Conservation (phyloP, 345 rosid genomes). For the Moricandia moricandioides region DNA sequence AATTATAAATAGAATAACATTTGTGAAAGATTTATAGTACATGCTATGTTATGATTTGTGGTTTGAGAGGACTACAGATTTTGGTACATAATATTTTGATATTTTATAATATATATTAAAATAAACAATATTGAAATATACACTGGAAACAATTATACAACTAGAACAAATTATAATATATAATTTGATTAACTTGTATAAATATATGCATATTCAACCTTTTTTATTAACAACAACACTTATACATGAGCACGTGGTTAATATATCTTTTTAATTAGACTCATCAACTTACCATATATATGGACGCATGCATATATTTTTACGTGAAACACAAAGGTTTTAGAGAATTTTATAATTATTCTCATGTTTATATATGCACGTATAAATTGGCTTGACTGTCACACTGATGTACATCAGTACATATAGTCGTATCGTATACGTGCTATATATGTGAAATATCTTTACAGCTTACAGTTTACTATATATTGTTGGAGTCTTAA, state of each 20-base stretch:
- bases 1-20: too few species aligned
- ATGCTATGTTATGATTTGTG: too few species aligned
- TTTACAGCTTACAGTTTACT: not conserved
- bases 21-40: too few species aligned
- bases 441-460: constrained; percentile 1
- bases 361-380: constrained; percentile 12
- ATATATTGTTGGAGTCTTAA: constrained; percentile 22
- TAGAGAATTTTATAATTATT: not conserved
- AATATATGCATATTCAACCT: too few species aligned
- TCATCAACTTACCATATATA: not conserved
- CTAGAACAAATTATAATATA: too few species aligned
- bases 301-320: not conserved
- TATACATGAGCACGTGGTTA: not conserved
- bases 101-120: too few species aligned
- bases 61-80: too few species aligned
- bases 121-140: too few species aligned
- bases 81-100: too few species aligned
- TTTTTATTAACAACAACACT: too few species aligned
- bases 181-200: too few species aligned
- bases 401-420: not conserved
- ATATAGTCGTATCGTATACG: constrained; percentile 18
- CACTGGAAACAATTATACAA: too few species aligned
- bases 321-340: not conserved
- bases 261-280: not conserved
- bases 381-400: constrained; percentile 29